Conservation (phyloP, 176 grass and related monocot genomes). For the Melocanna baccifera region DNA sequence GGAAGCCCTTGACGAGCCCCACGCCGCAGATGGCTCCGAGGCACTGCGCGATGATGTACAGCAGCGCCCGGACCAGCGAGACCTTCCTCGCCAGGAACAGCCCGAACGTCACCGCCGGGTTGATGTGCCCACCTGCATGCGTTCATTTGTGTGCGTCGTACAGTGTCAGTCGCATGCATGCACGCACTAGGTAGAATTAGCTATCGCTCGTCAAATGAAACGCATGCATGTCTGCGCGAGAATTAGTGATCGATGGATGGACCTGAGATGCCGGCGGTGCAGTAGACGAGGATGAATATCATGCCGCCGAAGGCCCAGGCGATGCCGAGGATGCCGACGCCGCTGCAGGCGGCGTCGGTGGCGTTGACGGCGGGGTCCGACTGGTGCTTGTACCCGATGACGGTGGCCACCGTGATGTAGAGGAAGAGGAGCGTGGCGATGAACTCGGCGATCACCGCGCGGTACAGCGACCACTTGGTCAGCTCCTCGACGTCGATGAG, state of each 20-base stretch:
- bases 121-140: slow-evolving; percentile 79
- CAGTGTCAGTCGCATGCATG: neutral
- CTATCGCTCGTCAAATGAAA: too few species aligned
- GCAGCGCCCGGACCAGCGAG: slow-evolving; percentile 65
- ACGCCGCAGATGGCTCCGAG: slow-evolving; percentile 83
- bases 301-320: slow-evolving; percentile 67
- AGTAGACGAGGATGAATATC: slow-evolving; percentile 80
- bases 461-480: slow-evolving; percentile 77
- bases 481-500: slow-evolving; percentile 66
- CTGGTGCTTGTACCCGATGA: slow-evolving; percentile 86
- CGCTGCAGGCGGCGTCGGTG: slow-evolving; percentile 51
- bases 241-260: neutral
- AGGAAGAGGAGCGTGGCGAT: slow-evolving; percentile 87
- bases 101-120: slow-evolving; percentile 90
- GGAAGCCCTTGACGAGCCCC: slow-evolving; percentile 79
- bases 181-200: neutral
- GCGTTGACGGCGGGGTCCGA: slow-evolving; percentile 30
- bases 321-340: slow-evolving; percentile 51
- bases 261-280: slow-evolving; percentile 75
- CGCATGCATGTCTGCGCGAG: neutral
- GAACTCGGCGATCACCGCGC: slow-evolving; percentile 83
- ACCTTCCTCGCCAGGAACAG: slow-evolving; percentile 85
- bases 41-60: slow-evolving; percentile 88
- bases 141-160: neutral
- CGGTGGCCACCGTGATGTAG: slow-evolving; percentile 81